Evolutionary conservation across 2,329 filamentous ascomycete species (phyloP).

Genomic region (Acrodontium crateriforme): DNA sequence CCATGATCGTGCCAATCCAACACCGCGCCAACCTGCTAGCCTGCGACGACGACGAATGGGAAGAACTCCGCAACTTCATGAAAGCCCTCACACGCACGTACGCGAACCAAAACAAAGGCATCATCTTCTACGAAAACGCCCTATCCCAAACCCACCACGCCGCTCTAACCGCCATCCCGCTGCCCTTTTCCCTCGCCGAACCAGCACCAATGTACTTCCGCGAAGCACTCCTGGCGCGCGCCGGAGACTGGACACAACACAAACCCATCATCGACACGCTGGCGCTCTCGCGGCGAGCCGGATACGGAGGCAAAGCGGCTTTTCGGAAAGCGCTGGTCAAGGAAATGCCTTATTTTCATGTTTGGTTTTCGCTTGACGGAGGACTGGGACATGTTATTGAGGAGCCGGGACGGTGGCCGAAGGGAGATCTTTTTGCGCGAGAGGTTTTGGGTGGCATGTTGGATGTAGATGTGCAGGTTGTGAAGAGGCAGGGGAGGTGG

Average conservation of each 20-base stretch:
- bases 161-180: constrained; percentile 69
- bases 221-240: constrained; percentile 76
- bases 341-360: constrained; percentile 98
- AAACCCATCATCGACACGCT: constrained; percentile 84
- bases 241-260: constrained; percentile 93
- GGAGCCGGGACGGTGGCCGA: constrained; percentile 71
- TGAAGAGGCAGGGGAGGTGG: constrained; percentile 88
- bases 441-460: constrained; percentile 90
- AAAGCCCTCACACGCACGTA: constrained; percentile 90
- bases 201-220: constrained; percentile 89
- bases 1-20: constrained; percentile 76
- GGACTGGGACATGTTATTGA: constrained; percentile 89
- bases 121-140: constrained; percentile 96
- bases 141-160: constrained; percentile 66
- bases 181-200: constrained; percentile 82
- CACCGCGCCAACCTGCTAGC: constrained; percentile 86
- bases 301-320: constrained; percentile 62
- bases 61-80: constrained; percentile 98
- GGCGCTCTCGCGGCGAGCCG: constrained; percentile 44
- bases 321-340: constrained; percentile 76
- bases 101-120: constrained; percentile 79
- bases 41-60: constrained; percentile 98
- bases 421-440: constrained; percentile 80
- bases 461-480: constrained; percentile 63
- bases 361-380: constrained; percentile 86